phyloP scores from a whole-genome alignment of 495 filamentous ascomycete genomes.

The Bryoglossum gracile region DNA sequence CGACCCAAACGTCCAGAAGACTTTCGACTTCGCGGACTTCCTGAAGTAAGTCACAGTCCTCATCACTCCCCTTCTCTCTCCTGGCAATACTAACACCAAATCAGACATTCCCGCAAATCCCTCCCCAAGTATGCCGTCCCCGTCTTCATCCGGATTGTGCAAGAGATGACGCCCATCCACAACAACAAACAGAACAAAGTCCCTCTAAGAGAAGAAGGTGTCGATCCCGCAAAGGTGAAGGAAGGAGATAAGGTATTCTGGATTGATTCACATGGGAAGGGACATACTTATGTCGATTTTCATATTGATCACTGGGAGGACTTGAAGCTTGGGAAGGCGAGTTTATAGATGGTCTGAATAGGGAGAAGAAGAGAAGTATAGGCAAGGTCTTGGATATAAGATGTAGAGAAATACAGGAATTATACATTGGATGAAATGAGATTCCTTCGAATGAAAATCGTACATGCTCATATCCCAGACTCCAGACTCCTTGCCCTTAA shows the following conservation, averaged over 20 bases:
- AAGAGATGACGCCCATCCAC: constrained; percentile 56
- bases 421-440: no score
- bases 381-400: no score
- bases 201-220: constrained; percentile 61
- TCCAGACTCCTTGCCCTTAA: no score
- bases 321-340: constrained; percentile 42
- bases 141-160: constrained; percentile 60
- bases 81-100: not conserved
- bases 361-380: not conserved
- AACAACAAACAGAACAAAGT: constrained; percentile 85
- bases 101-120: constrained; percentile 42
- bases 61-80: not conserved
- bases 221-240: constrained; percentile 53
- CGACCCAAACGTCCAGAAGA: constrained; percentile 31
- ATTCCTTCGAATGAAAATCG: no score
- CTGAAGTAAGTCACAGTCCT: constrained; percentile 31
- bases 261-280: constrained; percentile 44
- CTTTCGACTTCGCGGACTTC: constrained; percentile 48
- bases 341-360: constrained; percentile 31
- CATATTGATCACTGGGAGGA: constrained; percentile 49
- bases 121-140: constrained; percentile 74
- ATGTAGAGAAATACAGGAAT: no score
- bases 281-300: constrained; percentile 49
- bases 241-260: constrained; percentile 47
- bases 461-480: no score